These are phyloP conservation scores for Alternaria incomplexa DNA, from an alignment of 2,329 filamentous ascomycete genomes.

Conservation along the genomic window DNA sequence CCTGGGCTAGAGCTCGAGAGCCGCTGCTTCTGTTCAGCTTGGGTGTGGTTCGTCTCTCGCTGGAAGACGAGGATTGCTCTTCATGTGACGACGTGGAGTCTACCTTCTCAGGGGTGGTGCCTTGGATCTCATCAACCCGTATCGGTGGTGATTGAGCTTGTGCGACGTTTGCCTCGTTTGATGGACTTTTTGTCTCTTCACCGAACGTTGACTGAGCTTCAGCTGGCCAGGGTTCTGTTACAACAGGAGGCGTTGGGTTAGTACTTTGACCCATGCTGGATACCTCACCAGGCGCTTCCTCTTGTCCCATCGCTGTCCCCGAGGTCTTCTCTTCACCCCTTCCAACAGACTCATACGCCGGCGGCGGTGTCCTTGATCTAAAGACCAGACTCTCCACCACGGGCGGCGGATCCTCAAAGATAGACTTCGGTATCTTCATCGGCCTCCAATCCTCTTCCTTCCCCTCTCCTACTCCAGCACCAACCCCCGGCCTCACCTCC, in stretches of 20 bases:
- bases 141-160: background rate
- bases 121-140: background rate
- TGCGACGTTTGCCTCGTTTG: background rate
- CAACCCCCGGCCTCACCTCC: constrained; percentile 25
- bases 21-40: constrained; percentile 32
- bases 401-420: constrained; percentile 28
- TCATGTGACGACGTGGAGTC: background rate
- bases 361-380: constrained; percentile 28
- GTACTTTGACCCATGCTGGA: too few species aligned
- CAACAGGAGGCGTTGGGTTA: too few species aligned
- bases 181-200: background rate
- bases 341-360: constrained; percentile 19
- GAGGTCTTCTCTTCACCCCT: background rate
- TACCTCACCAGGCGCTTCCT: background rate
- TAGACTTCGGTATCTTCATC: constrained; percentile 28
- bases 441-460: constrained; percentile 3
- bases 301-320: background rate
- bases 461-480: background rate
- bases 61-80: background rate
- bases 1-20: constrained; percentile 34
- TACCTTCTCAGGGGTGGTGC: background rate
- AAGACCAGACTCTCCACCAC: constrained; percentile 5
- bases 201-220: background rate
- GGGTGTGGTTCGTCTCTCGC: constrained; percentile 26
- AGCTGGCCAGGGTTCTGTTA: too few species aligned